Percentiles rank a stretch among this genome's conserved stretches.
Evolutionary conservation across 2,329 filamentous ascomycete genomes (phyloP).

Genomic region (Nemania abortiva): DNA sequence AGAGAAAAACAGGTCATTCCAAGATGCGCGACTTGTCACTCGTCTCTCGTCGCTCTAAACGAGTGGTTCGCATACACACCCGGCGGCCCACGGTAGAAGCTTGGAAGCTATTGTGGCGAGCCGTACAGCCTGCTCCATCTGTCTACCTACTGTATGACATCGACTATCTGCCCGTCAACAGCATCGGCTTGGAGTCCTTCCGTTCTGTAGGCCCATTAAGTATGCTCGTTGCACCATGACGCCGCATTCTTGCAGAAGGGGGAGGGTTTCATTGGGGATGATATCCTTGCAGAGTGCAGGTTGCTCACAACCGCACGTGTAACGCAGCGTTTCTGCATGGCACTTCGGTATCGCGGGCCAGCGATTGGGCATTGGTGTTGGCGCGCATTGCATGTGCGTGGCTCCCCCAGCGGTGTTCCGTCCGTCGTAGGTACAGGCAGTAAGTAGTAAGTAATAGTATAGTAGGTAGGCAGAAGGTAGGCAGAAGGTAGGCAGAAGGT

Average conservation of each 20-base stretch:
- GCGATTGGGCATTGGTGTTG: slow-evolving; percentile 24
- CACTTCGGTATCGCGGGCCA: slow-evolving; percentile 28
- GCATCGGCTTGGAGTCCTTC: slow-evolving; percentile 13
- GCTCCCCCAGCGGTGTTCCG: slow-evolving; percentile 24
- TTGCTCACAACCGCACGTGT: slow-evolving; percentile 21
- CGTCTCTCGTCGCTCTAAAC: background rate
- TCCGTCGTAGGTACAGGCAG: background rate
- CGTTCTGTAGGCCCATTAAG: background rate
- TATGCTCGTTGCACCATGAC: slow-evolving; percentile 1
- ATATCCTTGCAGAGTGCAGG: slow-evolving; percentile 16
- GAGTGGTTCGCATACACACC: too few species aligned
- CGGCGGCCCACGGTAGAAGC: too few species aligned
- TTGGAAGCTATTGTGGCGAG: too few species aligned
- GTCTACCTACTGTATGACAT: slow-evolving; percentile 11
- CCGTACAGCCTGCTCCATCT: background rate
- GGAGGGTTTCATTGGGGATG: slow-evolving; percentile 15
- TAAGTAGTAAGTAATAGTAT: too few species aligned
- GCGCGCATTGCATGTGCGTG: slow-evolving; percentile 20
- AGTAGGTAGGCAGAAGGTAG: too few species aligned
- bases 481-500: too few species aligned
- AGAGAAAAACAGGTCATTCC: background rate
- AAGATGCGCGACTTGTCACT: background rate
- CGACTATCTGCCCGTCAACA: background rate
- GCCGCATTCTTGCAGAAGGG: slow-evolving; percentile 20
- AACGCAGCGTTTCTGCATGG: slow-evolving; percentile 26